phyloP scores from a whole-genome alignment of 2,329 filamentous ascomycete genomes.

The Pestalotiopsis sp. region DNA sequence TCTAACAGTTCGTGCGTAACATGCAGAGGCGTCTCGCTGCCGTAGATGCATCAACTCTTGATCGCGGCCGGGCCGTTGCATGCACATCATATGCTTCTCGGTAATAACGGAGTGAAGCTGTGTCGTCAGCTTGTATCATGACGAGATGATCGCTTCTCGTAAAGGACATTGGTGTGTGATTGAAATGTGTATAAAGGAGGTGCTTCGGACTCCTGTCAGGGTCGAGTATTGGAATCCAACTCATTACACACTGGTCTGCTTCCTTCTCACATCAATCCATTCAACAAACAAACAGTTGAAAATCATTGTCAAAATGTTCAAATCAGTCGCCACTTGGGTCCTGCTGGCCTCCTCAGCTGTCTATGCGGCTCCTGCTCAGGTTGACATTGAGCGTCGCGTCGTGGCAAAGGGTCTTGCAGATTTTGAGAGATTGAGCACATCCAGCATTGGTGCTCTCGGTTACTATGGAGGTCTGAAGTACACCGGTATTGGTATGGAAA shows the following conservation, averaged over 20 bases:
- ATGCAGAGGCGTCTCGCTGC: neutral
- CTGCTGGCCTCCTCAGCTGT: neutral
- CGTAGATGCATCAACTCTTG: neutral
- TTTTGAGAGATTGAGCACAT: neutral
- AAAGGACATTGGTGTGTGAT: neutral
- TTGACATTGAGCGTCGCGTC: neutral
- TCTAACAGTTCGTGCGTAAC: neutral
- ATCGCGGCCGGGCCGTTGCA: neutral
- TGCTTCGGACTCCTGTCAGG: neutral
- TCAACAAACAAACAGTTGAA: neutral
- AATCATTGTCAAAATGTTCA: neutral
- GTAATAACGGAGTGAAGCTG: neutral
- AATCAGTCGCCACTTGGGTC: neutral
- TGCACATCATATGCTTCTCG: neutral
- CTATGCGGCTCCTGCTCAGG: neutral
- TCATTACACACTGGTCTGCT: neutral
- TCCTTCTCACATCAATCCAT: neutral
- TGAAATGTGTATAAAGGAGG: neutral
- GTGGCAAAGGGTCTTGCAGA: neutral
- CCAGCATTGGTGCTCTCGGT: neutral
- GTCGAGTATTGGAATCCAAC: neutral
- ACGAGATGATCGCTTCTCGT: neutral
- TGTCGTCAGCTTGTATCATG: neutral
- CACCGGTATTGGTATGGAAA: neutral
- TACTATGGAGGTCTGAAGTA: neutral